A percentile compares a stretch with the other conserved stretches of the same genome.
Conservation (phyloP, 2,329 filamentous ascomycete species). For the Paecilomyces fulvus region DNA sequence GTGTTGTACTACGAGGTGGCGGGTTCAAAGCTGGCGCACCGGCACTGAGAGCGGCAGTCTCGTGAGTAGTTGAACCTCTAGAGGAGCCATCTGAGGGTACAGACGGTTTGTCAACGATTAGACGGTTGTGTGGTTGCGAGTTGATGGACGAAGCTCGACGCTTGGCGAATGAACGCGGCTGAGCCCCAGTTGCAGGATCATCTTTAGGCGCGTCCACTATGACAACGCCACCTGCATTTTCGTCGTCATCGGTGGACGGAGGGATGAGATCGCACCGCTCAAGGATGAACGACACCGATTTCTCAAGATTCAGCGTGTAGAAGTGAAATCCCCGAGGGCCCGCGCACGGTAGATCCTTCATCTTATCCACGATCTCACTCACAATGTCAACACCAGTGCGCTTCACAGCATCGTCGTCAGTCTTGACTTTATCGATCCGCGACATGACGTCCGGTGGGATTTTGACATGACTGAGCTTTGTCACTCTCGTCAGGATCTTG, state of each 20-base stretch:
- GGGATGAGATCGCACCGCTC: constrained; percentile 81
- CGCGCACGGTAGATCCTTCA: constrained; percentile 55
- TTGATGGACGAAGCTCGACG: constrained; percentile 70
- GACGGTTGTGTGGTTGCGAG: constrained; percentile 76
- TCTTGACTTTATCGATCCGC: constrained; percentile 44
- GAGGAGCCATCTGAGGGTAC: constrained; percentile 24
- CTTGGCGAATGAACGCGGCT: constrained; percentile 24
- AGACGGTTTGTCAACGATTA: constrained; percentile 63
- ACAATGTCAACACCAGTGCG: constrained; percentile 53
- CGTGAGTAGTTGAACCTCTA: constrained; percentile 37
- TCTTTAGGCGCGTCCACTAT: constrained; percentile 18
- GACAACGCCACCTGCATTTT: constrained; percentile 38
- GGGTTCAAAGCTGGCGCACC: constrained; percentile 58
- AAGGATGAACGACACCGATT: constrained; percentile 86
- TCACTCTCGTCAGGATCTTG: constrained; percentile 86
- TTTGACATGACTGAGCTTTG: constrained; percentile 85
- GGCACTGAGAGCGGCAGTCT: constrained; percentile 68
- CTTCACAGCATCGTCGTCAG: constrained; percentile 42
- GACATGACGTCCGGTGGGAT: constrained; percentile 64
- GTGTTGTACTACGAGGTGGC: constrained; percentile 72
- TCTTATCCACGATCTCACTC: constrained; percentile 70
- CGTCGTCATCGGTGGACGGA: constrained; percentile 36
- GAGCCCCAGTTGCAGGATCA: constrained; percentile 15
- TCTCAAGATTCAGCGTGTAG: constrained; percentile 93
- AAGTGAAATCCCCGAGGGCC: constrained; percentile 83